These are phyloP conservation scores for Sungouiella blattae DNA, from an alignment of 805 yeast species.

Conservation along the genomic window DNA sequence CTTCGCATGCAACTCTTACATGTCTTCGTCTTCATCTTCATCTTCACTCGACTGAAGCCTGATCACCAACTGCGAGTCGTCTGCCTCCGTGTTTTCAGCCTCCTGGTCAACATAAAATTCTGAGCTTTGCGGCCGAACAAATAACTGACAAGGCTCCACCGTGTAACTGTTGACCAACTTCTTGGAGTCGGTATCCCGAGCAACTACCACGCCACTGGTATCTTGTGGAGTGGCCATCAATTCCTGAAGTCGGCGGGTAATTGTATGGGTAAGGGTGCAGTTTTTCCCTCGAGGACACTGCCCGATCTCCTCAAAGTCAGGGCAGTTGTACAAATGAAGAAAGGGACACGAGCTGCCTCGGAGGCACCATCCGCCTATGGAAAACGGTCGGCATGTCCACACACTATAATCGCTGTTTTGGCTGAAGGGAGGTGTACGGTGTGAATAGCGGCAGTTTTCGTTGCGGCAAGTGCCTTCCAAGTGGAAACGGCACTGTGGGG, in stretches of 20 bases:
- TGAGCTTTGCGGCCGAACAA: constrained; percentile 9
- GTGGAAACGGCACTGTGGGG: constrained; percentile 36
- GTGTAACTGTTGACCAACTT: constrained; percentile 29
- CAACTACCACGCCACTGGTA: constrained; percentile 20
- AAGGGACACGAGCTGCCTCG: constrained; percentile 56
- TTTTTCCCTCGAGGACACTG: constrained; percentile 49
- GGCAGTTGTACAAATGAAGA: constrained; percentile 61
- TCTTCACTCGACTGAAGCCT: constrained; percentile 6
- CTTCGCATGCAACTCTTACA: no score
- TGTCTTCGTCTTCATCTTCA: no score
- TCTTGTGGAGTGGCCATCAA: constrained; percentile 19
- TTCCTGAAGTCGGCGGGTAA: constrained; percentile 25
- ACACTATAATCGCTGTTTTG: constrained; percentile 36
- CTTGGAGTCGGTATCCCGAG: constrained; percentile 11
- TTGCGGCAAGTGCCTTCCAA: constrained; percentile 26
- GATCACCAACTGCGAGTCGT: constrained; percentile 16
- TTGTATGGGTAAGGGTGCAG: constrained; percentile 53
- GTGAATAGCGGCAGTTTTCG: constrained; percentile 53
- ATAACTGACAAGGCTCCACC: constrained; percentile 26
- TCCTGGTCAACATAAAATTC: constrained; percentile 6
- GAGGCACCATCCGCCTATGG: constrained; percentile 66
- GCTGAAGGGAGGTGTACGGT: constrained; percentile 46
- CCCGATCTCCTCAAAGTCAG: constrained; percentile 64
- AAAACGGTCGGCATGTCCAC: constrained; percentile 61
- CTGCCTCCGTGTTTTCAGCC: constrained; percentile 1